Conservation (phyloP, 495 filamentous ascomycete species). For the Aspergillus wentii region DNA sequence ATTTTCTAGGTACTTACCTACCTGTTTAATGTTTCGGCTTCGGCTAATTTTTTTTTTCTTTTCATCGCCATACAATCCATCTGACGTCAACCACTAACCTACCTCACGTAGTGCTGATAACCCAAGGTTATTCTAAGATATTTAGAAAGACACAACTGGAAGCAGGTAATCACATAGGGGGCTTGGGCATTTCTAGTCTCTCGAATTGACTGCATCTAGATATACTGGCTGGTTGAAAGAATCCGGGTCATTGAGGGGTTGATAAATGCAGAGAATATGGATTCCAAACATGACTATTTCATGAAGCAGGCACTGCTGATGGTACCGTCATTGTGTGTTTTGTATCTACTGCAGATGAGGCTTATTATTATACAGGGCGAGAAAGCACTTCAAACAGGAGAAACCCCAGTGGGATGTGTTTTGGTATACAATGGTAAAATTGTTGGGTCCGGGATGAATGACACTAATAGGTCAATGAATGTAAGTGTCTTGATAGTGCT, state of each 20-base stretch:
- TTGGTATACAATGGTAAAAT: constrained; percentile 70
- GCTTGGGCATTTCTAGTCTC: too few species aligned
- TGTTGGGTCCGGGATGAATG: constrained; percentile 89
- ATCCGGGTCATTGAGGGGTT: too few species aligned
- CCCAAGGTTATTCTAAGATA: too few species aligned
- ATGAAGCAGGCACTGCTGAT: constrained; percentile 69
- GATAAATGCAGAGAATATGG: constrained; percentile 3
- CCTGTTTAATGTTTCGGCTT: too few species aligned
- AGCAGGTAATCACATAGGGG: too few species aligned
- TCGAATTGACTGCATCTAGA: neutral
- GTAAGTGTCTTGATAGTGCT: too few species aligned
- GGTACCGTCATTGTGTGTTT: constrained; percentile 37
- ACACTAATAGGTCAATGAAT: constrained; percentile 82
- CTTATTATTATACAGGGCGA: constrained; percentile 53
- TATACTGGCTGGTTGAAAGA: neutral
- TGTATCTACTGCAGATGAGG: neutral
- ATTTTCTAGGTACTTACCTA: too few species aligned
- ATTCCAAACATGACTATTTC: constrained; percentile 47
- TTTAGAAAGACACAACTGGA: too few species aligned
- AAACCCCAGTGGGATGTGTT: constrained; percentile 96
- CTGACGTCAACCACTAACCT: too few species aligned
- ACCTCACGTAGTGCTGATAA: too few species aligned
- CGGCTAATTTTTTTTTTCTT: too few species aligned
- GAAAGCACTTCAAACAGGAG: constrained; percentile 71
- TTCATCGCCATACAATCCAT: too few species aligned